Percentiles rank a stretch among this genome's conserved stretches.
phyloP scores from a whole-genome alignment of 192 early-diverging fungal genomes.

The Backusella australiensis region DNA sequence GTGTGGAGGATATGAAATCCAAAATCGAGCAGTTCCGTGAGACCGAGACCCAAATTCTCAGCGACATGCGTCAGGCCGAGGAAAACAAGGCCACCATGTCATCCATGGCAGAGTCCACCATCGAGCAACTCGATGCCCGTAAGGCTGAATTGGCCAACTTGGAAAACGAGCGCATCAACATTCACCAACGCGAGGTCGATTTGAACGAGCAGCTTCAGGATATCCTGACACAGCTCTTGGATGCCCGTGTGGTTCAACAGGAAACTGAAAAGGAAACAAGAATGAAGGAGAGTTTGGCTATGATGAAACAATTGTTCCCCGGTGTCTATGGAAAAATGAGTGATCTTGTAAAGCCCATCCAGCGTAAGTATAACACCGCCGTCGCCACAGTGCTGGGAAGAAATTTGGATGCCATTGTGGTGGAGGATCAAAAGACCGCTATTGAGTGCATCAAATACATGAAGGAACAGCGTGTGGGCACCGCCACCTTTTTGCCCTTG shows the following conservation, averaged over 20 bases:
- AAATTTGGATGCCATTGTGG: slow-evolving; percentile 93
- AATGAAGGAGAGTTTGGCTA: slow-evolving; percentile 74
- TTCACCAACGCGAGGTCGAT: slow-evolving; percentile 59
- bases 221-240: slow-evolving; percentile 70
- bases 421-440: slow-evolving; percentile 88
- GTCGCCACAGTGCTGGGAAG: slow-evolving; percentile 86
- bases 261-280: slow-evolving; percentile 80
- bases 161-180: slow-evolving; percentile 58
- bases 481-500: slow-evolving; percentile 93
- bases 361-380: slow-evolving; percentile 87
- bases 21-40: slow-evolving; percentile 46
- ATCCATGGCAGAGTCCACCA: not conserved
- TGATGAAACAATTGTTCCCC: slow-evolving; percentile 81
- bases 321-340: slow-evolving; percentile 85
- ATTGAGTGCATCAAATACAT: slow-evolving; percentile 96
- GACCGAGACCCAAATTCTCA: slow-evolving; percentile 45
- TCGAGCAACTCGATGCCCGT: slow-evolving; percentile 10
- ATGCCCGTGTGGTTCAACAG: slow-evolving; percentile 78
- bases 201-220: slow-evolving; percentile 85
- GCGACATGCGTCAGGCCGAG: slow-evolving; percentile 40
- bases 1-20: slow-evolving; percentile 57
- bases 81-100: slow-evolving; percentile 30
- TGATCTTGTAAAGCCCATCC: slow-evolving; percentile 91
- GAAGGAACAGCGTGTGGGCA: slow-evolving; percentile 87
- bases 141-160: slow-evolving; percentile 57